These are phyloP conservation scores for Aegilops sharonensis DNA, from an alignment of 176 grass and related monocot genomes.

Conservation along the genomic window DNA sequence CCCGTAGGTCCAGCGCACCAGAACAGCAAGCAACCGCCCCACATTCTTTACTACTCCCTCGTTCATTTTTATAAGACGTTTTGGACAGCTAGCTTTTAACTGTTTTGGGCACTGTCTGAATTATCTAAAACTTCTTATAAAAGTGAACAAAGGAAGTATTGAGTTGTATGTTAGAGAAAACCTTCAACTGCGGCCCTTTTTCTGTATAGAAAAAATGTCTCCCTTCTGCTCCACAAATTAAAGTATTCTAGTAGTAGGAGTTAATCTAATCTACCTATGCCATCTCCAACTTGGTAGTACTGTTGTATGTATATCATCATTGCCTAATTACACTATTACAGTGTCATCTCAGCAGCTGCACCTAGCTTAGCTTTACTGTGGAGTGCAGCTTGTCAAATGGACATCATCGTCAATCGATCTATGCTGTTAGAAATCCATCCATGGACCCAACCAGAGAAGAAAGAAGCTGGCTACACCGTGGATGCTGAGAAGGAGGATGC, in stretches of 20 bases:
- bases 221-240: no score
- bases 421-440: background rate
- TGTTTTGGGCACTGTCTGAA: no score
- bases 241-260: background rate
- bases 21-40: no score
- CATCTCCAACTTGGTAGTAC: background rate
- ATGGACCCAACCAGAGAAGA: background rate
- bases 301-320: background rate
- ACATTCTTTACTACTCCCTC: no score
- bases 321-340: background rate
- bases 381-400: background rate
- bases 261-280: conserved; percentile 4
- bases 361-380: background rate
- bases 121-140: no score
- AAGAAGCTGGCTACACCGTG: background rate
- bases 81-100: no score
- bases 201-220: background rate
- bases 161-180: no score
- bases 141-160: no score
- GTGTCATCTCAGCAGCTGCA: background rate
- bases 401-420: background rate
- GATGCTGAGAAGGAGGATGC: conserved; percentile 13
- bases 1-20: no score
- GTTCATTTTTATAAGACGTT: no score
- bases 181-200: background rate